phyloP scores from a whole-genome alignment of 2,329 filamentous ascomycete genomes.

The Graphiopsis chlorocephala region DNA sequence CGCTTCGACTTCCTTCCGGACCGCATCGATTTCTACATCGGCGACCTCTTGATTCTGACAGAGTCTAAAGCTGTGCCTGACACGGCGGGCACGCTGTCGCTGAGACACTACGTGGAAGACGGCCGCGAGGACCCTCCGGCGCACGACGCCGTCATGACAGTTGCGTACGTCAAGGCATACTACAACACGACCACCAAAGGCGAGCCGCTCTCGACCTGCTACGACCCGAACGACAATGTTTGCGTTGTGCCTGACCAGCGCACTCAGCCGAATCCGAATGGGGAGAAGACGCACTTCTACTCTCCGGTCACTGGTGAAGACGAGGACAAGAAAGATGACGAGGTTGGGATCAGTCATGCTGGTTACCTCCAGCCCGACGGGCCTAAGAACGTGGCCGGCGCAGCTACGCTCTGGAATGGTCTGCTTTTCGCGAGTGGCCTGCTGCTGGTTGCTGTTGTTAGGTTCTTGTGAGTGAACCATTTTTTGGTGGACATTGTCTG shows the following conservation, averaged over 20 bases:
- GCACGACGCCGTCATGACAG: constrained; percentile 59
- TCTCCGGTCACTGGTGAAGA: neutral
- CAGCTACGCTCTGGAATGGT: neutral
- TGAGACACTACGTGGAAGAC: constrained; percentile 73
- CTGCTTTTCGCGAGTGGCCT: neutral
- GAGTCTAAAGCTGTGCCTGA: constrained; percentile 49
- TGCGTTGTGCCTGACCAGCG: constrained; percentile 24
- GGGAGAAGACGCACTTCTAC: constrained; percentile 21
- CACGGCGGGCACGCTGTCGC: constrained; percentile 61
- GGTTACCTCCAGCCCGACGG: constrained; percentile 14
- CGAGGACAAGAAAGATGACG: neutral
- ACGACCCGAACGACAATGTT: neutral
- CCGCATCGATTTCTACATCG: constrained; percentile 66
- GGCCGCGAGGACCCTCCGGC: constrained; percentile 68
- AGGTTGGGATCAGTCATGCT: neutral
- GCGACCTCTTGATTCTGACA: constrained; percentile 59
- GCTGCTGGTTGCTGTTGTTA: neutral
- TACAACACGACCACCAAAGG: constrained; percentile 59
- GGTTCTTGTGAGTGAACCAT: neutral
- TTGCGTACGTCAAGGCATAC: constrained; percentile 73
- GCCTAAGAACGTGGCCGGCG: neutral
- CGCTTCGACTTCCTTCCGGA: constrained; percentile 70
- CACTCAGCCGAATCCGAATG: constrained; percentile 20
- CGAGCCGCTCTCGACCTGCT: neutral
- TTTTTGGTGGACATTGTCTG: neutral